Evolutionary conservation across 2,329 filamentous ascomycete genomes (phyloP), one percentile per base, ranked within the genome.

Genomic region (Colletotrichum lentis): DNA sequence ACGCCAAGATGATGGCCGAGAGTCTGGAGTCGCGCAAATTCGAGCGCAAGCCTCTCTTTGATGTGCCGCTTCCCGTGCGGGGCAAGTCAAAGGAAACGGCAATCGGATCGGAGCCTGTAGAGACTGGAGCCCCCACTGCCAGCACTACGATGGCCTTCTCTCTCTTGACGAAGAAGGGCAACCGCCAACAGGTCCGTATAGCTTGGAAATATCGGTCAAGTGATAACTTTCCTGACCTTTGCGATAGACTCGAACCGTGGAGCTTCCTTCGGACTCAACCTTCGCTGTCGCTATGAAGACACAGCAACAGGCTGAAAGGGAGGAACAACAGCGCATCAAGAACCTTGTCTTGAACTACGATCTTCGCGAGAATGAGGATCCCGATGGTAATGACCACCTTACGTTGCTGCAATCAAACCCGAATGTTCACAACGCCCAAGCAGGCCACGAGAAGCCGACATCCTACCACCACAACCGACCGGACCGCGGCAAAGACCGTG

Each of bases 261-360:
- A 96, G 74, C 83, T 98, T 55, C 92, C 92, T 11, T 90, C 95
- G 2, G 92, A 99, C 77, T 98, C 96, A 0, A 94, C 89, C 57
- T 97, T 99, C 80, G 96, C 96, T 6, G 87, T 98, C 72, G 96
- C 96, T 50, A 96, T 99, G 94, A 96, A 93, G 77, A 94, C 88
- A 69, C 94, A 98, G 81, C 94, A 97, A 77, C 92, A 96, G 80
- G 95, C 94, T 3, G 95, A 98, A 77, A 91, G 91, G 61, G 96
- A 97, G 76, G 96, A 99, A 78, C 95, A 99, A 78, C 94, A 97
- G 78, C 92, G 96, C 70, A 99, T 99, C 87, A 99, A 99, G 83
- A 97, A 93, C 75, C 85, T 99, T 53, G 96, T 99, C 62, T 84
- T 99, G 73, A 98, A 97, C 79, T 97, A 97, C 76, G 96, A 99